Percentiles rank a stretch among this genome's conserved stretches.
Conservation (phyloP, 805 yeast species). For the Metschnikowia borealis region DNA sequence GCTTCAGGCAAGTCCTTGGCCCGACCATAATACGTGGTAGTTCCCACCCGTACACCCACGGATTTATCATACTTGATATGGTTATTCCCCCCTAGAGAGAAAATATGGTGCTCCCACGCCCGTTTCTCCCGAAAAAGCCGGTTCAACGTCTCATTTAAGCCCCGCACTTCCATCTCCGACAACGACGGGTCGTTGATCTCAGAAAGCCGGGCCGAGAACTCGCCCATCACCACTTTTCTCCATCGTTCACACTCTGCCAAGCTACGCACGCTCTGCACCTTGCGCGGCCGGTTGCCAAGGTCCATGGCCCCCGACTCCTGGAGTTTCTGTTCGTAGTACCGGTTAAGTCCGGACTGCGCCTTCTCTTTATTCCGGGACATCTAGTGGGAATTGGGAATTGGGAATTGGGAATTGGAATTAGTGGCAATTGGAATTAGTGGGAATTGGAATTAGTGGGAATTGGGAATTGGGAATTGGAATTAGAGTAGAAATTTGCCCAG, state of each 20-base stretch:
- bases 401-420: constrained; percentile 18
- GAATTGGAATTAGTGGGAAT: too few relatives aligned
- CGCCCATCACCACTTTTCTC: constrained; percentile 58
- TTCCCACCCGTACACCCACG: constrained; percentile 35
- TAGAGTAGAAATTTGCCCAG: too few relatives aligned
- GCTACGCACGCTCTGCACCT: constrained; percentile 48
- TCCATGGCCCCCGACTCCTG: constrained; percentile 56
- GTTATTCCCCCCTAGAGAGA: constrained; percentile 70
- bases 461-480: too few relatives aligned
- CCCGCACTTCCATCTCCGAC: constrained; percentile 65
- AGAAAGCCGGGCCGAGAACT: constrained; percentile 57
- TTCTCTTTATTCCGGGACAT: constrained; percentile 80
- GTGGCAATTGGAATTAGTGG: neutral
- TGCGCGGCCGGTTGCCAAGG: constrained; percentile 56
- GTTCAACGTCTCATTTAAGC: constrained; percentile 70
- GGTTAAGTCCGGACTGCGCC: constrained; percentile 64
- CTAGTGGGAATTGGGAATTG: constrained; percentile 24
- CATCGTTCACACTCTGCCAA: constrained; percentile 68
- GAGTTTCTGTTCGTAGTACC: constrained; percentile 61
- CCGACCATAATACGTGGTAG: constrained; percentile 76
- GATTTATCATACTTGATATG: constrained; percentile 36
- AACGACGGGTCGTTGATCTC: constrained; percentile 54
- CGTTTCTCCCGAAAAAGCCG: constrained; percentile 60
- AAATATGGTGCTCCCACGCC: constrained; percentile 77
- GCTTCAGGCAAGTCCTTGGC: constrained; percentile 74